Evolutionary conservation across 345 rosid species (phyloP).

Genomic region (Isatis tinctoria): DNA sequence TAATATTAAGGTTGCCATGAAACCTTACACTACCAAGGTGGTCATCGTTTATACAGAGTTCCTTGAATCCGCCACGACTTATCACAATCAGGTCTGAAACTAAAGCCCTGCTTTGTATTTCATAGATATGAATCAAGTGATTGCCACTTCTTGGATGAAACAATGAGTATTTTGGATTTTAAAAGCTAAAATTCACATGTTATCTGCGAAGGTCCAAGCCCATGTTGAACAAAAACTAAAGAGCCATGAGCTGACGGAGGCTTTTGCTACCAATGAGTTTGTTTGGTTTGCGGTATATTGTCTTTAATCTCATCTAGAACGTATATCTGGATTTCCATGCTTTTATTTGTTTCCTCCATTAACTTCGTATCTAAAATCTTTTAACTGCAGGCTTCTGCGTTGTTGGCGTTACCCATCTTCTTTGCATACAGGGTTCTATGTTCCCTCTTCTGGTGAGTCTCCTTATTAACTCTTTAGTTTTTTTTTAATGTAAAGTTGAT

Average conservation of each 20-base stretch:
- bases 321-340: not conserved
- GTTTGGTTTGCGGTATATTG: slow-evolving; percentile 80
- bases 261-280: slow-evolving; percentile 87
- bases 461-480: not conserved
- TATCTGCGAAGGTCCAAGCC: slow-evolving; percentile 55
- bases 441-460: slow-evolving; percentile 58
- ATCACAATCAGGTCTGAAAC: slow-evolving; percentile 74
- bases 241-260: slow-evolving; percentile 68
- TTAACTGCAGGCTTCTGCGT: slow-evolving; percentile 73
- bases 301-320: not conserved
- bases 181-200: not conserved
- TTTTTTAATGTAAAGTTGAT: not conserved
- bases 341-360: not conserved
- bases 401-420: slow-evolving; percentile 66
- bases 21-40: slow-evolving; percentile 71
- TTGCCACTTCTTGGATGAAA: not conserved
- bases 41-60: slow-evolving; percentile 64
- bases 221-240: slow-evolving; percentile 59
- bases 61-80: slow-evolving; percentile 75
- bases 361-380: not conserved
- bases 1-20: slow-evolving; percentile 52
- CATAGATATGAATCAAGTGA: not conserved
- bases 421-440: slow-evolving; percentile 44
- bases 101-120: not conserved
- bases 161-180: not conserved